Percentiles rank a stretch among this genome's conserved stretches.
Conservation (phyloP, 2,329 filamentous ascomycete genomes). For the Cylindrodendrum hubeiense region DNA sequence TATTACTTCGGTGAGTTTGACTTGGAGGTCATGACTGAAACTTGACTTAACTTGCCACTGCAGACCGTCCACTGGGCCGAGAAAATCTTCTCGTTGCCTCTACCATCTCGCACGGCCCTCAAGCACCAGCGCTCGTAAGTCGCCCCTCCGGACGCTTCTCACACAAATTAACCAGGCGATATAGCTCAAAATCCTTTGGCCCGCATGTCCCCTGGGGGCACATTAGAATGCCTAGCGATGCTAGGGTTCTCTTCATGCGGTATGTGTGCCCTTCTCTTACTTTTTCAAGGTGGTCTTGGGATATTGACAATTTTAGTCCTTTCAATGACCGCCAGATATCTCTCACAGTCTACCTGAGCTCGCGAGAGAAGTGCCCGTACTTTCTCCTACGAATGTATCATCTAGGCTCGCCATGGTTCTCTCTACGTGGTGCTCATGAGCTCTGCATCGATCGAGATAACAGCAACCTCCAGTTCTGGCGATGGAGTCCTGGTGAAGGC, state of each 20-base stretch:
- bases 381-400: slow-evolving; percentile 61
- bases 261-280: slow-evolving; percentile 43
- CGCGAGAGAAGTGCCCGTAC: slow-evolving; percentile 57
- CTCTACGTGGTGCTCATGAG: slow-evolving; percentile 65
- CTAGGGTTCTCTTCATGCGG: slow-evolving; percentile 68
- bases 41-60: slow-evolving; percentile 13
- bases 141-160: background rate
- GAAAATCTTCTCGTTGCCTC: slow-evolving; percentile 68
- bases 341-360: slow-evolving; percentile 64
- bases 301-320: slow-evolving; percentile 50
- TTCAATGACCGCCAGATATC: slow-evolving; percentile 69
- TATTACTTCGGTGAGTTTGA: slow-evolving; percentile 30
- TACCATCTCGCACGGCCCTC: slow-evolving; percentile 64
- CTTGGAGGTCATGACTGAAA: background rate
- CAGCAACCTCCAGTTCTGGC: slow-evolving; percentile 62
- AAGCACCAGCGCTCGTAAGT: slow-evolving; percentile 54
- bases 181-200: slow-evolving; percentile 61
- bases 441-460: slow-evolving; percentile 64
- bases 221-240: slow-evolving; percentile 59
- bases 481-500: slow-evolving; percentile 61
- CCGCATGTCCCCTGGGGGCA: slow-evolving; percentile 59
- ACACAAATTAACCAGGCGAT: slow-evolving; percentile 16
- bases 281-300: background rate
- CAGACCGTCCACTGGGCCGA: slow-evolving; percentile 71
- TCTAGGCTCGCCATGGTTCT: slow-evolving; percentile 58